A percentile compares a stretch with the other conserved stretches of the same genome.
phyloP scores from a whole-genome alignment of 2,329 filamentous ascomycete genomes.

The Fusarium sp. region DNA sequence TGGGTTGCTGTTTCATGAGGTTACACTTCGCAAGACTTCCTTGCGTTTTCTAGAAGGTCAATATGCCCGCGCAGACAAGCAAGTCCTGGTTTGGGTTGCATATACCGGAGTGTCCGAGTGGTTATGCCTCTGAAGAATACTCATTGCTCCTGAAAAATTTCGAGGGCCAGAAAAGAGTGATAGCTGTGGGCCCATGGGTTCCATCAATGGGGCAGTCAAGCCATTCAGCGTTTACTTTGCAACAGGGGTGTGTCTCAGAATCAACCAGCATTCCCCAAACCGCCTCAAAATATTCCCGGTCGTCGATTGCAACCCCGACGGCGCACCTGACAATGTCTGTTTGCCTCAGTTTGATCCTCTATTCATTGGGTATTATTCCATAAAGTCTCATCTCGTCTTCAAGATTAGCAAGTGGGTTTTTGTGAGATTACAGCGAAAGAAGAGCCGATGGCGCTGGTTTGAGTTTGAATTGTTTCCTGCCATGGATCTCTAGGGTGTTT shows the following conservation, averaged over 20 bases:
- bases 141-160: conserved; percentile 42
- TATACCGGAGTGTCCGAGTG: conserved; percentile 28
- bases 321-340: conserved; percentile 34
- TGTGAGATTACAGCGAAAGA: conserved; percentile 46
- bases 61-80: conserved; percentile 15
- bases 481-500: conserved; percentile 16
- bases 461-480: conserved; percentile 24
- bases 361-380: conserved; percentile 28
- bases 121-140: conserved; percentile 16
- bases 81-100: conserved; percentile 28
- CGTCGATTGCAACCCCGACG: conserved; percentile 44
- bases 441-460: conserved; percentile 41
- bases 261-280: conserved; percentile 49
- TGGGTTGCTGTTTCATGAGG: conserved; percentile 28
- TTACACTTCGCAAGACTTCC: conserved; percentile 14
- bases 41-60: conserved; percentile 42
- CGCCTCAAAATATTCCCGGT: conserved; percentile 31
- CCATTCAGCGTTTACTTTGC: conserved; percentile 26
- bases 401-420: conserved; percentile 44
- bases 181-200: conserved; percentile 26
- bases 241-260: conserved; percentile 45
- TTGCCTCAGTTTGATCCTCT: conserved; percentile 27
- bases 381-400: conserved; percentile 46
- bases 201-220: conserved; percentile 23
- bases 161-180: conserved; percentile 36